Evolutionary conservation across 2,329 filamentous ascomycete genomes (phyloP).

Genomic region (Knufia fluminis): DNA sequence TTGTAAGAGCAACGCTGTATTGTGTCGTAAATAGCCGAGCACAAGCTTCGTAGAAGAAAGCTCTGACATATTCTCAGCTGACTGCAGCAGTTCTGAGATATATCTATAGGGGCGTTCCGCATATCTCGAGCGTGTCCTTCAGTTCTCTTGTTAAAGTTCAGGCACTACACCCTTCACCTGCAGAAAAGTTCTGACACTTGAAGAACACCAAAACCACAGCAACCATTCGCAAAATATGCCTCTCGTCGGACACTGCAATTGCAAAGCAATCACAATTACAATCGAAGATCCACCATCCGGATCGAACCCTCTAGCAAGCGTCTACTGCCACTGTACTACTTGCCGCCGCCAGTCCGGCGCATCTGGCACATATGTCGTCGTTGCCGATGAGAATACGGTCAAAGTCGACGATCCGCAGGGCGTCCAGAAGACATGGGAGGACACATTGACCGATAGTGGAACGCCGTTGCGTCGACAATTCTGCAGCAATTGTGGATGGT

Average conservation of each 20-base stretch:
- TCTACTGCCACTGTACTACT: constrained; percentile 10
- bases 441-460: constrained; percentile 12
- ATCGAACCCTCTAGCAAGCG: background rate
- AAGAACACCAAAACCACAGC: no score
- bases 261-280: constrained; percentile 13
- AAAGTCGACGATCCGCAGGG: constrained; percentile 9
- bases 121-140: no score
- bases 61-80: no score
- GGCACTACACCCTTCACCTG: no score
- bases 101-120: no score
- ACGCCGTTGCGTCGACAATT: constrained; percentile 11
- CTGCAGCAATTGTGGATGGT: constrained; percentile 13
- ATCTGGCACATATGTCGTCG: constrained; percentile 10
- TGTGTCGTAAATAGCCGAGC: no score
- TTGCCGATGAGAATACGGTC: constrained; percentile 10
- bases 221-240: constrained; percentile 7
- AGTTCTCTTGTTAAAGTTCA: no score
- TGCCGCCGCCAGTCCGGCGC: constrained; percentile 13
- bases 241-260: constrained; percentile 13
- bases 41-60: no score
- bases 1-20: no score
- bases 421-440: constrained; percentile 10
- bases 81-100: no score
- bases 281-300: constrained; percentile 7
- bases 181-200: no score